Evolutionary conservation across 768 basidiomycete species (phyloP), one percentile per base, ranked within the genome.

Genomic region (Crepidotus variabilis): DNA sequence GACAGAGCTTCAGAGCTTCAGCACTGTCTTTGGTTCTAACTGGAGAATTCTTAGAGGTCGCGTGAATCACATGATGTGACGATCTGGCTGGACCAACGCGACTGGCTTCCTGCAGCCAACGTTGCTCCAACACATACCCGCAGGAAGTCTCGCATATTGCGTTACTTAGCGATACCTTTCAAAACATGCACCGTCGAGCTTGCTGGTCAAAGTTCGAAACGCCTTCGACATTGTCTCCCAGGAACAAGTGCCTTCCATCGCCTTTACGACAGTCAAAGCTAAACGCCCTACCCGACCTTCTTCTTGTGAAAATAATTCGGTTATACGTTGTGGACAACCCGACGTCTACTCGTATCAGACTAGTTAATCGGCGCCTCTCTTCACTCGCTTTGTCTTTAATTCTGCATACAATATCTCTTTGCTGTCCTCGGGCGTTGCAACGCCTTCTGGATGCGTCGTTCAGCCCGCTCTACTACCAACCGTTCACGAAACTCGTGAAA

Each of bases 361-460:
- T 63, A n/a, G 60, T 64, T 14, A 62, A 62, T 54, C 61, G 58
- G 36, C 55, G 59, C 14, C 51, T 67, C 16, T 48, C 61, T 14
- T 47, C n/a, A 22, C 57, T 63, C 22, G 60, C 60, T 14, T 55
- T 61, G 20, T 58, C 59, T 18, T 55, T 52, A 16, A 52, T 51
- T 46, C 28, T 67, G 4, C 54, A 47, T 6, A 65, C 61, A 1
- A 55, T 64, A 14, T 56, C 55, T 50, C 45, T 62, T n/a, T 54
- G 52, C 47, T 59, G 63, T 35, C 47, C 55, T 6, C 50, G 54
- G n/a, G 54, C 49, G 1, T 50, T 65, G 11, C n/a, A 36, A 23
- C 35, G 45, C 2, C 47, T 64, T 24, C 24, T 60, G 18, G 51
- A 56, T 14, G 55, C 48, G 18, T 56, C 60, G 11, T 39, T 59